Evolutionary conservation across 768 basidiomycete species (phyloP), one percentile per base, ranked within the genome.

Genomic region (Scleroderma citrinum): DNA sequence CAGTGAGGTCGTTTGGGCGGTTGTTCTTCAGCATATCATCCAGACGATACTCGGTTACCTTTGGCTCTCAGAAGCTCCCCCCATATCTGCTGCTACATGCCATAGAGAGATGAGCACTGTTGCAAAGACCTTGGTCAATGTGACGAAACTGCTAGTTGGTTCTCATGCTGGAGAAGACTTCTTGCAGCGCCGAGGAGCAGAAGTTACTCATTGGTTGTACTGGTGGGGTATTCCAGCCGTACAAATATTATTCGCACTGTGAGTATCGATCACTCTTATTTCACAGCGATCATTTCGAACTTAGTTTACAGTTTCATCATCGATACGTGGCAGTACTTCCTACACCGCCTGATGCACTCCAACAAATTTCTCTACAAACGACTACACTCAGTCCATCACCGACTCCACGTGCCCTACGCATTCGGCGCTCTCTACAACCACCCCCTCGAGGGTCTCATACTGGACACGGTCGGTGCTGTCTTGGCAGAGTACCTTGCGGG

Each of bases 341-440:
- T 92, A 17, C 96, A 99, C 64, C 91, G 95, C 34, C 68, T 73
- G 37, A 91, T 96, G 85, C 96, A 98, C 70, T 69, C 80, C 58
- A 91, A 90, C 73, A 87, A 83, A 56, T 97, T 80, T 68, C 75
- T 98, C 29, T 99, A 95, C 72, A 87, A 82, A 56, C 82, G 89
- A 46, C 75, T 97, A 55, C 96, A 99, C 67, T 92, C 91, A 0
- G 84, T 86, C 68, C 96, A 99, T 67, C 96, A 99, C 65, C 78
- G 92, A 8, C 82, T 99, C 7, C 95, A 98, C 64, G 92, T 95
- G 7, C 94, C 96, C 1, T 98, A 96, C 62, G 92, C 96, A 0
- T 99, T 87, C 59, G 96, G 96, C 16, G 87, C 96, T 17, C 74
- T 98, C 5, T 99, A 99, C 76, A 99, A 98, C 67, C 95, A 98